Evolutionary conservation across 768 basidiomycete genomes (phyloP), one percentile per base, ranked within the genome.

Genomic region (Tricholoma hemisulphureum): DNA sequence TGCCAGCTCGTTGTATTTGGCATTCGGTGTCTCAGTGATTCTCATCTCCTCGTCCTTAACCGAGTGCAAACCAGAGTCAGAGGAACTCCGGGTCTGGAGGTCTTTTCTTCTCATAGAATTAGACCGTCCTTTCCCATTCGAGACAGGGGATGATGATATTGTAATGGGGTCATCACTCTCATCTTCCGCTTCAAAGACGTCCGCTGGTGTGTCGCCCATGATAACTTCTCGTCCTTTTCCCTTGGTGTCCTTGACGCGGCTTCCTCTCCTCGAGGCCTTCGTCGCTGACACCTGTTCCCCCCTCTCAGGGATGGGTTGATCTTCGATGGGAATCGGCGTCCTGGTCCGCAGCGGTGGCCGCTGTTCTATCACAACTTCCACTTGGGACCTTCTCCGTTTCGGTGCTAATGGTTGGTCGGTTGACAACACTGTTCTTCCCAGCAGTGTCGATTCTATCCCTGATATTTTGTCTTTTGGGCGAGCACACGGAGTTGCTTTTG

Each of bases 101-200:
- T 29, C 26, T n/a, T 48, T 26, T 18, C 16, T n/a, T 43, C n/a
- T 18, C 8, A 14, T 13, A 43, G 26, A 31, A 18, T 14, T 46
- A 7, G 61, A 31, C n/a, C 43, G 20, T 20, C 10, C 14, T 5
- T 48, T 34, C 10, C 13, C 34, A 24, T 57, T 56, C 32, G 29
- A 34, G 7, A 34, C 24, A 55, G 65, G 50, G 53, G 63, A 55
- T 21, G 62, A 51, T 53, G 43, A 14, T 52, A 39, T 58, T 13
- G 43, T 50, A 28, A 59, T 50, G 23, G 63, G 53, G 46, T 63
- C 56, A 53, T 11, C 67, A 63, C 58, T 68, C 63, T 67, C 71
- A 66, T 57, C 65, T 63, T 45, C 59, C 54, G 56, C 64, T 57
- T 26, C 51, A 56, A n/a, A 63, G 31, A 18, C 16, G 11, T 53